Evolutionary conservation across 1,284 basidiomycete genomes (phyloP), one percentile per base, ranked within the genome.

Genomic region (Ganoderma multipileum): DNA sequence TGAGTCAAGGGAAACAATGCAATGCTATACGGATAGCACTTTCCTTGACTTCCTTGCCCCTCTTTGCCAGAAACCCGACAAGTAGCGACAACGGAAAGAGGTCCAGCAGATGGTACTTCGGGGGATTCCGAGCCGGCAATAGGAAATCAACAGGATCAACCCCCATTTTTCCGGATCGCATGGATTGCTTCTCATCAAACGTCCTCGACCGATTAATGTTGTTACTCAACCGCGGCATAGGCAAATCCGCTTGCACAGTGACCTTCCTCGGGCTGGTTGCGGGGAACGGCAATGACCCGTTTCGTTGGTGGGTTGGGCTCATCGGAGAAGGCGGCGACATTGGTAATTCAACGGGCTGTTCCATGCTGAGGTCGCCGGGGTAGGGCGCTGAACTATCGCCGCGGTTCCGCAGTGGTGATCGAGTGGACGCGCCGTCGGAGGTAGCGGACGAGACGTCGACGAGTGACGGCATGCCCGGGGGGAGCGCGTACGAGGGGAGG

Each of bases 21-120:
- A 0, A 16, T 20, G 16, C 11, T 6, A 33, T 5, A 30, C 2
- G 2, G 6, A 5, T 1, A 9, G 4, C 8, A 11, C 69, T n/a
- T 16, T 73, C 89, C 72, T 84, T 85, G 28, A 88, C 79, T 55
- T 85, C 81, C 70, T 80, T 83, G 0, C 87, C 87, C 23, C 78
- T 77, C 64, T 83, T 81, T 18, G 84, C 81, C 57, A 90, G 78
- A 38, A 77, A 75, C 39, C 79, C 79, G 2, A 89, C 86, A 30
- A 92, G 74, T 7, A 91, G 78, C n/a, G 89, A 89, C 74, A 93
- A 87, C 6, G 91, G 91, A 80, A 91, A 93, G 3, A 91, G 72
- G 73, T 93, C 91, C 64, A 90, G 86, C 63, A 90, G 71, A 61
- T 86, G 82, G 75, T 88, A 91, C 76, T 85, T 85, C 0, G 92